Evolutionary conservation across 495 filamentous ascomycete genomes (phyloP), one percentile per base, ranked within the genome.

Genomic region (Podospora conica): DNA sequence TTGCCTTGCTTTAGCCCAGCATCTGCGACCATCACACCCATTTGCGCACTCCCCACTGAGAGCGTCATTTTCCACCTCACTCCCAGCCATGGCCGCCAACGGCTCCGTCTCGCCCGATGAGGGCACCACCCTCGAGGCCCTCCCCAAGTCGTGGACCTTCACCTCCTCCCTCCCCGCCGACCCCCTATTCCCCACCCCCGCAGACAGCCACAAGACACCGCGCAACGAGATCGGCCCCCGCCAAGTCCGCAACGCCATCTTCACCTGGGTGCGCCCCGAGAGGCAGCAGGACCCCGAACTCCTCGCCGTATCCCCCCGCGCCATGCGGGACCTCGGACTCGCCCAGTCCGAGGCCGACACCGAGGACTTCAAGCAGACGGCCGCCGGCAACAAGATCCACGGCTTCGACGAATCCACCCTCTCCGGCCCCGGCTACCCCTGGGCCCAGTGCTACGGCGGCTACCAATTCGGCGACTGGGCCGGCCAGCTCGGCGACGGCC

Each of bases 361-460:
- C 1, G 77, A 87, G n/a, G 87, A 91, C 9, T 98, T 98, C 80
- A 83, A 86, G 67, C 80, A 86, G 9, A 79, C 90, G 6, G 89
- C 94, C 20, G 85, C 88, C 0, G 95, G 95, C 3, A 97, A 97
- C 74, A 86, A 87, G 70, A 82, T 96, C 10, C 82, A 84, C 48
- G 86, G 87, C 53, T 83, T 84, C 73, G 81, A 89, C 68, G 78
- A 75, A 20, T 75, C 78, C 78, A 89, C 69, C 83, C 85, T 65
- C 76, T 81, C 86, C 55, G 79, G 83, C 25, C 89, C 87, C 5
- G 86, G 94, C 40, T 97, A 98, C 73, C 96, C 95, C 12, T 98
- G 95, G 95, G 92, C 96, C 33, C 93, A 97, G 77, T 97, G 93
- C 74, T 98, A 98, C 77, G 95, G 95, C 64, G 95, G 94, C 6